These are phyloP conservation scores for Cytospora chrysosperma DNA, from an alignment of 2,329 filamentous ascomycete species.

Conservation along the genomic window DNA sequence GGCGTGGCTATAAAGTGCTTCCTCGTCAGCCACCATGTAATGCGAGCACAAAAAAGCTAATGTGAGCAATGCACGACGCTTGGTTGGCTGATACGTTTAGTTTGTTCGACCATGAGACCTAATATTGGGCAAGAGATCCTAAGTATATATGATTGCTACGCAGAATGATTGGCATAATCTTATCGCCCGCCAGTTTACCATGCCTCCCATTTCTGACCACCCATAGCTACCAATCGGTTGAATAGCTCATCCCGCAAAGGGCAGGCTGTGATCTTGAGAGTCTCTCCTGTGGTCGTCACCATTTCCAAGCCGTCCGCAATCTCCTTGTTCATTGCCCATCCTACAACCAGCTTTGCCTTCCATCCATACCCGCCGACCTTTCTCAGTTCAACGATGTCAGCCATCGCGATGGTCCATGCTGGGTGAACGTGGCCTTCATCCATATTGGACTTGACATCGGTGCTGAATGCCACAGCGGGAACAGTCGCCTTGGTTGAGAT, in stretches of 20 bases:
- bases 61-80: too few relatives aligned
- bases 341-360: conserved; percentile 81
- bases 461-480: conserved; percentile 66
- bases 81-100: too few relatives aligned
- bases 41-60: too few relatives aligned
- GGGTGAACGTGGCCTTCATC: conserved; percentile 57
- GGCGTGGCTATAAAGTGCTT: too few relatives aligned
- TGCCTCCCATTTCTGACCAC: conserved; percentile 24
- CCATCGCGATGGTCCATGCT: conserved; percentile 67
- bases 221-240: conserved; percentile 20
- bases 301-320: conserved; percentile 75
- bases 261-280: conserved; percentile 68
- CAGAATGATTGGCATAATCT: too few relatives aligned
- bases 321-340: conserved; percentile 72
- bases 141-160: too few relatives aligned
- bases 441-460: conserved; percentile 46
- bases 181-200: conserved; percentile 11
- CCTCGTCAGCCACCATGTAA: too few relatives aligned
- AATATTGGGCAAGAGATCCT: too few relatives aligned
- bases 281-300: conserved; percentile 53
- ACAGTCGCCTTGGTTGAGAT: conserved; percentile 66
- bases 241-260: conserved; percentile 67
- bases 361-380: conserved; percentile 81
- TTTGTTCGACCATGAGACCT: too few relatives aligned
- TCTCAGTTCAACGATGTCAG: conserved; percentile 70